Conservation (phyloP, 257 asterid genomes). For the Nicotiana benthamiana region DNA sequence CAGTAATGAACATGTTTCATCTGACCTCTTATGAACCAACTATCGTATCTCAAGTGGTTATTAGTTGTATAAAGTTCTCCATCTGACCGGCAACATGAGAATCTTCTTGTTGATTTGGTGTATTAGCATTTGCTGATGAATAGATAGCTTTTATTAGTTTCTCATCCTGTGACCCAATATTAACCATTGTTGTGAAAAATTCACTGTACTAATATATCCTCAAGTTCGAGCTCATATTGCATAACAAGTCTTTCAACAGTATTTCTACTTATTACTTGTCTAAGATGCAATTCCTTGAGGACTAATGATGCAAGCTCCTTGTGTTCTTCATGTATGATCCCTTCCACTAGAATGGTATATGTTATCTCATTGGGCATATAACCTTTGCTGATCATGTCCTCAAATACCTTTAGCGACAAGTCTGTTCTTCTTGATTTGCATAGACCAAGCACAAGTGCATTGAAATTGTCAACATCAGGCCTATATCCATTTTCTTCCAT, state of each 20-base stretch:
- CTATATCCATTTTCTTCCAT: conserved; percentile 52
- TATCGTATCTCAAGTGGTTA: background rate
- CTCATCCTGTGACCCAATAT: background rate
- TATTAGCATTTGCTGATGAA: background rate
- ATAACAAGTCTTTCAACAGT: conserved; percentile 57
- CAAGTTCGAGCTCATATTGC: conserved; percentile 70
- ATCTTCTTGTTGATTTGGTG: background rate
- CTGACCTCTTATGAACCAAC: background rate
- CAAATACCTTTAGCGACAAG: conserved; percentile 47
- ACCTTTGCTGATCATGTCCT: conserved; percentile 57
- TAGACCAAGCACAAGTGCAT: conserved; percentile 71
- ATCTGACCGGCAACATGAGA: background rate
- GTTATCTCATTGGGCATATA: conserved; percentile 69
- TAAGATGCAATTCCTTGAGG: conserved; percentile 54
- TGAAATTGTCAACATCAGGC: conserved; percentile 57
- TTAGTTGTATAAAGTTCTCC: background rate
- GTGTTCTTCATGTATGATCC: conserved; percentile 54
- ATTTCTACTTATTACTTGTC: conserved; percentile 39
- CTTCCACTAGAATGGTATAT: conserved; percentile 65
- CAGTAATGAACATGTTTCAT: background rate
- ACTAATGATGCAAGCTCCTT: conserved; percentile 51
- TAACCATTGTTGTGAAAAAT: background rate
- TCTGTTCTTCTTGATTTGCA: conserved; percentile 75
- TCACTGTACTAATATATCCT: conserved; percentile 10
- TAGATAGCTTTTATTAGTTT: background rate